Percentiles rank a stretch among this genome's conserved stretches.
Evolutionary conservation across 148 eudicot genomes (phyloP).

Genomic region (Amaranthus hypochondriacus): DNA sequence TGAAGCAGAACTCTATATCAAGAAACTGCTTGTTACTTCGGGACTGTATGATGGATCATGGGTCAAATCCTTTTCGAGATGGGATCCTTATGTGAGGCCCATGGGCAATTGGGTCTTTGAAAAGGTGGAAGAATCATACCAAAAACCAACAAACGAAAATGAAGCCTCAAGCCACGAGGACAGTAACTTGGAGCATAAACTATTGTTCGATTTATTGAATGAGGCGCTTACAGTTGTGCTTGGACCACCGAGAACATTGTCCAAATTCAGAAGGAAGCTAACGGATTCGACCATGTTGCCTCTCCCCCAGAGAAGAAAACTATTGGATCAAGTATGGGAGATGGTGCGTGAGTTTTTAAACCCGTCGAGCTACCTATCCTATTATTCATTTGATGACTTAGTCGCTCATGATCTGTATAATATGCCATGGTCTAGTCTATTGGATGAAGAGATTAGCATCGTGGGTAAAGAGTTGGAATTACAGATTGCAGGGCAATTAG

Average conservation of each 20-base stretch:
- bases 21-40: slow-evolving; percentile 69
- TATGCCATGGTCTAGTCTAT: slow-evolving; percentile 50
- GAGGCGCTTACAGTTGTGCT: slow-evolving; percentile 68
- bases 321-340: slow-evolving; percentile 62
- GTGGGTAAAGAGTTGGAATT: slow-evolving; percentile 59
- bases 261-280: slow-evolving; percentile 47
- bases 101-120: slow-evolving; percentile 55
- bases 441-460: slow-evolving; percentile 55
- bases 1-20: slow-evolving; percentile 62
- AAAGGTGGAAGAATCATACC: slow-evolving; percentile 66
- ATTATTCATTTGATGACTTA: slow-evolving; percentile 51
- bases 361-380: slow-evolving; percentile 39
- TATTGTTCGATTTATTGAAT: slow-evolving; percentile 64
- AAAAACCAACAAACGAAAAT: slow-evolving; percentile 24
- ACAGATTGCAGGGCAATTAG: slow-evolving; percentile 46
- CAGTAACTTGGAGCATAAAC: slow-evolving; percentile 42
- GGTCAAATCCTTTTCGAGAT: slow-evolving; percentile 44
- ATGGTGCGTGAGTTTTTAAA: slow-evolving; percentile 40
- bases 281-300: slow-evolving; percentile 24
- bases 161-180: slow-evolving; percentile 31
- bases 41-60: slow-evolving; percentile 62
- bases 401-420: slow-evolving; percentile 53
- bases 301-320: slow-evolving; percentile 50
- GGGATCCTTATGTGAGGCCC: slow-evolving; percentile 70
- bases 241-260: slow-evolving; percentile 42